A percentile compares a stretch with the other conserved stretches of the same genome.
phyloP scores from a whole-genome alignment of 2,329 filamentous ascomycete genomes.

The Aphanoascus verrucosus region DNA sequence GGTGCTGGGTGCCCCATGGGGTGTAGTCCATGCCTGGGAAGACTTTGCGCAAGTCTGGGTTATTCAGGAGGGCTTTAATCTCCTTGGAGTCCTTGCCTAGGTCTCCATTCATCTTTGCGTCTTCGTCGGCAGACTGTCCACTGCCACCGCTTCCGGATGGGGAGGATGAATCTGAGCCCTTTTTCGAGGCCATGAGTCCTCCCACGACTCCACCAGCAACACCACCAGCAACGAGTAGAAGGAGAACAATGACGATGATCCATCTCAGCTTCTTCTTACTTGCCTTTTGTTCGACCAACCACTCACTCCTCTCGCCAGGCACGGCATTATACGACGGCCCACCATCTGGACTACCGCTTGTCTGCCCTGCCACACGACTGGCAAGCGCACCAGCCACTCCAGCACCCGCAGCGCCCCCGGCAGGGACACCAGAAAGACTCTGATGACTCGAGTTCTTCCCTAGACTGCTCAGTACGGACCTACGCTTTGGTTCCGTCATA shows the following conservation, averaged over 20 bases:
- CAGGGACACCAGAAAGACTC: constrained; percentile 32
- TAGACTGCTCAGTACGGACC: constrained; percentile 47
- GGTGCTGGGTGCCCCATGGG: constrained; percentile 80
- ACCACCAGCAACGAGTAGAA: constrained; percentile 55
- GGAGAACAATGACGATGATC: constrained; percentile 55
- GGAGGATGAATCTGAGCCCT: constrained; percentile 19
- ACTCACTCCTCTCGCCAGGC: constrained; percentile 53
- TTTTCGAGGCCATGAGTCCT: constrained; percentile 52
- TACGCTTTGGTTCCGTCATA: constrained; percentile 42
- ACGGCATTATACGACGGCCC: constrained; percentile 50
- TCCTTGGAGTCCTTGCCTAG: constrained; percentile 63
- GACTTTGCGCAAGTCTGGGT: constrained; percentile 73
- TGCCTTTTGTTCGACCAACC: constrained; percentile 49
- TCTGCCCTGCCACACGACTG: constrained; percentile 32
- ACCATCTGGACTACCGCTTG: constrained; percentile 25
- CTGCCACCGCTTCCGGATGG: constrained; percentile 22
- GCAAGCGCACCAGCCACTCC: constrained; percentile 36
- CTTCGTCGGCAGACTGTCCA: constrained; percentile 47
- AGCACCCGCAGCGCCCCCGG: constrained; percentile 32
- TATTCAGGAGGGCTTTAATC: constrained; percentile 73
- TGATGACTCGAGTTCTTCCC: constrained; percentile 35
- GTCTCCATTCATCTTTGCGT: constrained; percentile 55
- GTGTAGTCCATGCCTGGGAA: constrained; percentile 96
- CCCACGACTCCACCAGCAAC: constrained; percentile 67
- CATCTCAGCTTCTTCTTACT: constrained; percentile 59